Percentiles rank a stretch among this genome's conserved stretches.
Conservation (phyloP, 306 rosid species). For the Trifolium fragiferum region DNA sequence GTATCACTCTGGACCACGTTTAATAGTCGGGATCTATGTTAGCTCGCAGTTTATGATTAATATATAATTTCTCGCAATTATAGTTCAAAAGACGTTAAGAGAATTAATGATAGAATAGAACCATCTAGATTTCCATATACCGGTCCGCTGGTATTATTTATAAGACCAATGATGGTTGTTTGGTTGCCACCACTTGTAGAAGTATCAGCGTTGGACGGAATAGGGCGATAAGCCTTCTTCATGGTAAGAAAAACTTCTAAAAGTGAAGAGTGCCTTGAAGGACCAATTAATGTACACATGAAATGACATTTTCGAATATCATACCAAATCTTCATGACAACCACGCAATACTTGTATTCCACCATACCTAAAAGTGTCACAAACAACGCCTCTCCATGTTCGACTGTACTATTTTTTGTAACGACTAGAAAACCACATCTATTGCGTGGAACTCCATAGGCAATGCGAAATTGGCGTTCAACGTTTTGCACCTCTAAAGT, state of each 20-base stretch:
- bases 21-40: no score
- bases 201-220: neutral
- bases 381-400: neutral
- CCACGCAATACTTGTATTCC: neutral
- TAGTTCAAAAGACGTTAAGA: neutral
- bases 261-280: neutral
- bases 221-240: neutral
- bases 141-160: constrained; percentile 4
- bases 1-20: neutral
- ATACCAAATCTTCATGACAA: neutral
- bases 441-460: neutral
- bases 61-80: no score
- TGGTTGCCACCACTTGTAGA: neutral
- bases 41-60: no score
- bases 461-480: neutral
- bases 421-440: neutral
- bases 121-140: neutral
- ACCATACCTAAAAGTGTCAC: neutral
- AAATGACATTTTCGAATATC: neutral
- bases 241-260: neutral
- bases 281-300: constrained; percentile 4
- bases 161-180: neutral
- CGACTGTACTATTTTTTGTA: neutral
- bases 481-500: neutral
- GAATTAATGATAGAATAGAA: constrained; percentile 22